Conservation (phyloP, 768 basidiomycete genomes). For the Pluteus cervinus region DNA sequence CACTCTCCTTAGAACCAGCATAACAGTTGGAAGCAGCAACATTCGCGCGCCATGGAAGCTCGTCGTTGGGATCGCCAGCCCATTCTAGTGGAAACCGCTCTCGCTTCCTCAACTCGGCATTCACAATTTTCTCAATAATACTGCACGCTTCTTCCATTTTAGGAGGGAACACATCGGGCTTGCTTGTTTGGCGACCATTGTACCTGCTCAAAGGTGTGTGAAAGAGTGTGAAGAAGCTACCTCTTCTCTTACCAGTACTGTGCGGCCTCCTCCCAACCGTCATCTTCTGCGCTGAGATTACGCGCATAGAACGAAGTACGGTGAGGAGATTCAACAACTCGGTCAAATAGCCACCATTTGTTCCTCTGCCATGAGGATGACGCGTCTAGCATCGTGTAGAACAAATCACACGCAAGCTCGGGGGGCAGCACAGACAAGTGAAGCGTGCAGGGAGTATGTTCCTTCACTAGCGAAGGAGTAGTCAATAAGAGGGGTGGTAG, state of each 20-base stretch:
- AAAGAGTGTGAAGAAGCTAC: slow-evolving; percentile 1
- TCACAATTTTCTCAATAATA: slow-evolving; percentile 65
- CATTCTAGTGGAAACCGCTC: slow-evolving; percentile 64
- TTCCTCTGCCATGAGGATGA: slow-evolving; percentile 63
- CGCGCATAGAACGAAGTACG: slow-evolving; percentile 74
- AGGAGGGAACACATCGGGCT: slow-evolving; percentile 51
- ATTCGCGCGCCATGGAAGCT: slow-evolving; percentile 63
- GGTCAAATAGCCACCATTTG: slow-evolving; percentile 83
- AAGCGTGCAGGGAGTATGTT: slow-evolving; percentile 71
- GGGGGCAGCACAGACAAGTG: slow-evolving; percentile 65
- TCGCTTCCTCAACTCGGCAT: slow-evolving; percentile 60
- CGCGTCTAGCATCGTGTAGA: slow-evolving; percentile 62
- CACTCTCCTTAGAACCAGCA: slow-evolving; percentile 73
- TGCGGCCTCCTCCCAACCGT: slow-evolving; percentile 65
- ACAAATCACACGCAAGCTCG: slow-evolving; percentile 69
- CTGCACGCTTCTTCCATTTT: slow-evolving; percentile 77
- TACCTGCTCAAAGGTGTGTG: slow-evolving; percentile 51
- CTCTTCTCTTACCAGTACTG: slow-evolving; percentile 54
- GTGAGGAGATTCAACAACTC: slow-evolving; percentile 79
- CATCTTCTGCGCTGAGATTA: slow-evolving; percentile 35
- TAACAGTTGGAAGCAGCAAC: slow-evolving; percentile 86
- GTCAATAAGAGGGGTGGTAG: slow-evolving; percentile 58
- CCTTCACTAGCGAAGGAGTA: slow-evolving; percentile 55
- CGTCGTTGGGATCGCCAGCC: slow-evolving; percentile 23
- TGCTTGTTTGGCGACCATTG: slow-evolving; percentile 60